phyloP scores from a whole-genome alignment of 2,329 filamentous ascomycete genomes.

The Diplodia corticola region DNA sequence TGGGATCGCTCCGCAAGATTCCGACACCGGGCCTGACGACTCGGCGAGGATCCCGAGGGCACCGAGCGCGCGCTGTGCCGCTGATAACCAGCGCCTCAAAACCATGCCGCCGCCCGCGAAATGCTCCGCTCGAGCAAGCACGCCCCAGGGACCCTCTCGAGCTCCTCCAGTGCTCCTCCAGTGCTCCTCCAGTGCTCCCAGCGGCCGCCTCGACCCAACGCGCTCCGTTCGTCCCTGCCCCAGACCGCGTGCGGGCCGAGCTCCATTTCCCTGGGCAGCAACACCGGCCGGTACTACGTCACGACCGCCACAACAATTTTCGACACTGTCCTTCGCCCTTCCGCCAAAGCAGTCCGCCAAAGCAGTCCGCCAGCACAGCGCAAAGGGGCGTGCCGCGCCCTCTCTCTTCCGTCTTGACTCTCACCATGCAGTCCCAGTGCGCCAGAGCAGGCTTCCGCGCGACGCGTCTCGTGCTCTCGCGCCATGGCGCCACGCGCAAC shows the following conservation, averaged over 20 bases:
- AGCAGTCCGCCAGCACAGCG: neutral
- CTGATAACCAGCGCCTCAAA: constrained; percentile 19
- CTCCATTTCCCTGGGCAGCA: neutral
- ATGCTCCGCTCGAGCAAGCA: constrained; percentile 6
- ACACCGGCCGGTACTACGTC: constrained; percentile 1
- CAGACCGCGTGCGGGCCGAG: neutral
- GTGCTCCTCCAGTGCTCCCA: too few relatives aligned
- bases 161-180: too few relatives aligned
- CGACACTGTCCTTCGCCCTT: neutral
- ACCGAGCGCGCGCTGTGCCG: constrained; percentile 13
- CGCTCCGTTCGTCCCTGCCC: neutral
- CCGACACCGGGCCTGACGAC: neutral
- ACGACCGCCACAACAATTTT: constrained; percentile 2
- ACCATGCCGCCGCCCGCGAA: neutral
- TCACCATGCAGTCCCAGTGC: constrained; percentile 23
- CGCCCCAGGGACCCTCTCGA: neutral
- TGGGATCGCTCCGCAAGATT: constrained; percentile 8
- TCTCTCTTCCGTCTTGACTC: neutral
- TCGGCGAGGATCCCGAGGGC: constrained; percentile 6
- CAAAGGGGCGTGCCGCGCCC: neutral
- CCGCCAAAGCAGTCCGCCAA: neutral
- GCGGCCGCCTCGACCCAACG: neutral
- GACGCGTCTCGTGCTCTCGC: constrained; percentile 14
- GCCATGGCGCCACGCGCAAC: constrained; percentile 7
- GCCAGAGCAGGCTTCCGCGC: constrained; percentile 21